phyloP scores from a whole-genome alignment of 2,329 filamentous ascomycete species.

The Xylaria sp. region DNA sequence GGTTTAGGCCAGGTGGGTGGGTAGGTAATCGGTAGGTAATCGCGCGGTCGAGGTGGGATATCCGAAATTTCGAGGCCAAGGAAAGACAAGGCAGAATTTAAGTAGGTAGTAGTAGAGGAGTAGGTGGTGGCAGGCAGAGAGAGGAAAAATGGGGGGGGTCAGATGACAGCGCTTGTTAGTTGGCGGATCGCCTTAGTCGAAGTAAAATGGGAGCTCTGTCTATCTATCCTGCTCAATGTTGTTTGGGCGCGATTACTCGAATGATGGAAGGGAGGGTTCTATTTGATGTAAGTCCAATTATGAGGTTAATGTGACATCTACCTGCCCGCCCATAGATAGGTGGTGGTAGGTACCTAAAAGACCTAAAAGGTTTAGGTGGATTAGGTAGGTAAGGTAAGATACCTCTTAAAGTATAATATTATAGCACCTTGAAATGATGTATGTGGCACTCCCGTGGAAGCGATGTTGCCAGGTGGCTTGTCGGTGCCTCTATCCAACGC shows the following conservation, averaged over 20 bases:
- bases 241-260: background rate
- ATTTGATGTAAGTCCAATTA: slow-evolving; percentile 17
- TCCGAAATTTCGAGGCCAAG: slow-evolving; percentile 2
- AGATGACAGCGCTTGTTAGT: slow-evolving; percentile 14
- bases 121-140: background rate
- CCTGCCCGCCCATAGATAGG: background rate
- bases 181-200: slow-evolving; percentile 7
- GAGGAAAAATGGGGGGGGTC: slow-evolving; percentile 10
- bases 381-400: background rate
- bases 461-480: slow-evolving; percentile 46
- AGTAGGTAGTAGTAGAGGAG: background rate
- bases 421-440: slow-evolving; percentile 16
- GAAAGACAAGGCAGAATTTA: slow-evolving; percentile 2
- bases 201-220: slow-evolving; percentile 16
- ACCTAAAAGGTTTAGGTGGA: background rate
- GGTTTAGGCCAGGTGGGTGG: background rate
- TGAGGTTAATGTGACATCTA: slow-evolving; percentile 28
- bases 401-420: background rate
- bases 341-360: slow-evolving; percentile 8
- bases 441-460: slow-evolving; percentile 13
- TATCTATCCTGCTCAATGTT: slow-evolving; percentile 6
- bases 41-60: slow-evolving; percentile 23
- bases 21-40: slow-evolving; percentile 17
- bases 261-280: slow-evolving; percentile 26
- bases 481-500: slow-evolving; percentile 16